Conservation (phyloP, 2,329 filamentous ascomycete species). For the Aspergillus brunneoviolaceus region DNA sequence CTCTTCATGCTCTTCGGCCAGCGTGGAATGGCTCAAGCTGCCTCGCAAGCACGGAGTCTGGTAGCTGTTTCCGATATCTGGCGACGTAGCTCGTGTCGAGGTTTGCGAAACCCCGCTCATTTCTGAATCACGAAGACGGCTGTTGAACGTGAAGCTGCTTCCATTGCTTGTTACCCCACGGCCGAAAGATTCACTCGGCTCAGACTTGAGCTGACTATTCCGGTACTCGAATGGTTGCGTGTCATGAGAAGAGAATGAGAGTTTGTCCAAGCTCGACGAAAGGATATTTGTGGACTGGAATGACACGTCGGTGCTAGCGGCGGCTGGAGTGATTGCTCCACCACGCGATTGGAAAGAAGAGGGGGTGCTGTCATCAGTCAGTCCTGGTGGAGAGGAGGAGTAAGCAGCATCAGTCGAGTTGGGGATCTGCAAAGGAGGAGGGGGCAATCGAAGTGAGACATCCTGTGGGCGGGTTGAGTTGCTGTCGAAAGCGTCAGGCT, state of each 20-base stretch:
- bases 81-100: constrained; percentile 85
- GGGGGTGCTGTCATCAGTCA: constrained; percentile 40
- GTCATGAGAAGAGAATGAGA: constrained; percentile 26
- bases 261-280: constrained; percentile 28
- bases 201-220: constrained; percentile 35
- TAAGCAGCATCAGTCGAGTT: constrained; percentile 25
- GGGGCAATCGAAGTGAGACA: constrained; percentile 42
- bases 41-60: constrained; percentile 65
- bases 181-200: constrained; percentile 47
- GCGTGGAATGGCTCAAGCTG: constrained; percentile 63
- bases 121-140: constrained; percentile 72
- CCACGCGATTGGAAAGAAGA: constrained; percentile 47
- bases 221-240: constrained; percentile 7
- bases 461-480: constrained; percentile 27
- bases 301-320: constrained; percentile 28
- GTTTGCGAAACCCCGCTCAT: constrained; percentile 75
- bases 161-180: constrained; percentile 74
- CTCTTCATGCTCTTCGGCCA: constrained; percentile 75
- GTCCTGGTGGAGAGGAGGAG: constrained; percentile 35
- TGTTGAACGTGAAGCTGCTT: constrained; percentile 75
- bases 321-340: constrained; percentile 30
- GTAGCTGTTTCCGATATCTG: constrained; percentile 61
- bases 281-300: constrained; percentile 28
- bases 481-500: constrained; percentile 16
- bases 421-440: constrained; percentile 48